Percentiles rank a stretch among this genome's conserved stretches.
phyloP scores from a whole-genome alignment of 371 early-diverging fungal species.

The Phascolomyces articulosus region DNA sequence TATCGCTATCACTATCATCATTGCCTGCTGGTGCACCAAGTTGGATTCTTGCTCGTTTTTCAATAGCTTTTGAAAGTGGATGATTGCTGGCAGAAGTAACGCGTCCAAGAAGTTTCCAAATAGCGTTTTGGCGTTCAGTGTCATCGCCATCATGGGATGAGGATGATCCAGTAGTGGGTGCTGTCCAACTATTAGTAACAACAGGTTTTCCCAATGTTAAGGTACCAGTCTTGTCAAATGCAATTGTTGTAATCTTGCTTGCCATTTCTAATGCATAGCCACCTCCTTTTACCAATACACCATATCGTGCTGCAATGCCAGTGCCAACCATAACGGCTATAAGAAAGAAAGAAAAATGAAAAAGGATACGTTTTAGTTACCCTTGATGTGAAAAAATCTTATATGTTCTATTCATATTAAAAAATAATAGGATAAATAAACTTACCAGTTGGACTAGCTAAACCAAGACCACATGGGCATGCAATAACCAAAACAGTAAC shows the following conservation, averaged over 20 bases:
- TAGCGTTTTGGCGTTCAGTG: conserved; percentile 13
- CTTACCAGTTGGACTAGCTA: conserved; percentile 80
- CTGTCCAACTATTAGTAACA: conserved; percentile 49
- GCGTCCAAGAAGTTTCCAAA: conserved; percentile 51
- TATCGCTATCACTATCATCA: conserved; percentile 1
- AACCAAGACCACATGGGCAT: conserved; percentile 74
- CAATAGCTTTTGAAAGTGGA: conserved; percentile 47
- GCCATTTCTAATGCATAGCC: conserved; percentile 66
- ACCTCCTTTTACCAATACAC: conserved; percentile 57
- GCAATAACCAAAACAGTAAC: conserved; percentile 76
- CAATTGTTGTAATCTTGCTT: conserved; percentile 90
- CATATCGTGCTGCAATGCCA: conserved; percentile 79
- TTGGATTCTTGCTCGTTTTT: conserved; percentile 35
- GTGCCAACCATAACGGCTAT: conserved; percentile 90
- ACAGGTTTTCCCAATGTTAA: conserved; percentile 69
- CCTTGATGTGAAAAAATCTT: not conserved
- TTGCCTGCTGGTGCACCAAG: not conserved
- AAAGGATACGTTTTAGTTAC: not conserved
- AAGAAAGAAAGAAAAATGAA: not conserved
- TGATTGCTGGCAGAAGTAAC: conserved; percentile 50
- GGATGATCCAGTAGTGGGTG: conserved; percentile 5
- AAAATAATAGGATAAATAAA: not conserved
- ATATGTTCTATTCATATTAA: not conserved
- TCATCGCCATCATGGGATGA: conserved; percentile 4
- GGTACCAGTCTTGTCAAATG: conserved; percentile 92